These are phyloP conservation scores for Aquilaria sinensis DNA, from an alignment of 345 rosid species.

Conservation along the genomic window DNA sequence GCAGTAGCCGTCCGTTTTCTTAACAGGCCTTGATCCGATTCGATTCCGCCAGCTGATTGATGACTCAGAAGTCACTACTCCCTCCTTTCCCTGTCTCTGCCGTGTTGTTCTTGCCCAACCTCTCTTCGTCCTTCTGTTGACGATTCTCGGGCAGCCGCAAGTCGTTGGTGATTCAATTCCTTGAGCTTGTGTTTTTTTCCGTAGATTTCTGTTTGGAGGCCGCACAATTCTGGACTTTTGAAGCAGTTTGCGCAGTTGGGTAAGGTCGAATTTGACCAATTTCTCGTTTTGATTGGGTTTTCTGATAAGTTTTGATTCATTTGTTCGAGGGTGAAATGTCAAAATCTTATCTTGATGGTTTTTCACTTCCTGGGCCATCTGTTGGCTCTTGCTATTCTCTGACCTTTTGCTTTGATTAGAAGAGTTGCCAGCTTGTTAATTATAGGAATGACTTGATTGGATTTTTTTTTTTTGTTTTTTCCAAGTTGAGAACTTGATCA, in stretches of 20 bases:
- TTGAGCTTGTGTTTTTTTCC: background rate
- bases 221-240: background rate
- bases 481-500: background rate
- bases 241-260: constrained; percentile 4
- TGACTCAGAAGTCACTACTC: background rate
- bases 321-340: constrained; percentile 1
- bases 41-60: background rate
- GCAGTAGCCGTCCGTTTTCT: constrained; percentile 6
- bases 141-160: background rate
- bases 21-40: constrained; percentile 7
- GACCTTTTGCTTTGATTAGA: background rate
- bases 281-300: constrained; percentile 7
- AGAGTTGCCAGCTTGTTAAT: background rate
- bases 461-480: background rate
- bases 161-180: background rate
- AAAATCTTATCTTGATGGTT: constrained; percentile 3
- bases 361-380: constrained; percentile 4
- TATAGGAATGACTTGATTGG: background rate
- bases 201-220: background rate
- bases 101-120: background rate
- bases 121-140: background rate
- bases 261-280: background rate
- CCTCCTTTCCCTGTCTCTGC: background rate
- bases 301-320: constrained; percentile 2
- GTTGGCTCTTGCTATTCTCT: background rate